Evolutionary conservation across 1,284 basidiomycete genomes (phyloP).

Genomic region (Chalciporus sp.): DNA sequence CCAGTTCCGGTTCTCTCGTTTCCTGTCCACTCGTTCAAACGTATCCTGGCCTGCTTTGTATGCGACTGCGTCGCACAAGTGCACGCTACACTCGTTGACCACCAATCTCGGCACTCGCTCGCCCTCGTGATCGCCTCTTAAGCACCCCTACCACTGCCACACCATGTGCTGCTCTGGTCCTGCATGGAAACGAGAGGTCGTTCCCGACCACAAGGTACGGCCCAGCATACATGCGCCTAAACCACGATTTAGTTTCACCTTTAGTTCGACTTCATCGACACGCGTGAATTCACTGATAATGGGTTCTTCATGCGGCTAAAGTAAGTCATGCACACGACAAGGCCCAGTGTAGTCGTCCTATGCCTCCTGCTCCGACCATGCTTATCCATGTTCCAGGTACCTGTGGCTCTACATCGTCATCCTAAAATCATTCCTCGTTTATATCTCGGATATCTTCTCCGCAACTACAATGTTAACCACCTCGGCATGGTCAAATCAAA

Average conservation of each 20-base stretch:
- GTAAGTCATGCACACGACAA: conserved; percentile 47
- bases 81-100: conserved; percentile 32
- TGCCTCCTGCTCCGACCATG: background rate
- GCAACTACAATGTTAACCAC: conserved; percentile 97
- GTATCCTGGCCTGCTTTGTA: conserved; percentile 32
- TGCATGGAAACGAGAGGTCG: conserved; percentile 95
- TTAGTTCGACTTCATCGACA: conserved; percentile 97
- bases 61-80: conserved; percentile 68
- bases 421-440: conserved; percentile 94
- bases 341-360: background rate
- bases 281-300: conserved; percentile 88
- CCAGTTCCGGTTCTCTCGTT: conserved; percentile 22
- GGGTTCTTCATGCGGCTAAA: conserved; percentile 85
- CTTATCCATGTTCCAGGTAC: conserved; percentile 59
- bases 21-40: conserved; percentile 39
- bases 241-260: conserved; percentile 4
- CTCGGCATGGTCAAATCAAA: conserved; percentile 86
- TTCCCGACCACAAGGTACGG: conserved; percentile 94
- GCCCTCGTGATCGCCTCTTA: conserved; percentile 31
- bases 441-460: conserved; percentile 97
- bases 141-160: conserved; percentile 16
- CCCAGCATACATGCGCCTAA: background rate
- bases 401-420: conserved; percentile 89
- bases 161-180: conserved; percentile 74
- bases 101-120: conserved; percentile 25